phyloP scores from a whole-genome alignment of 2,329 filamentous ascomycete genomes.

The Tolypocladium nubicola region DNA sequence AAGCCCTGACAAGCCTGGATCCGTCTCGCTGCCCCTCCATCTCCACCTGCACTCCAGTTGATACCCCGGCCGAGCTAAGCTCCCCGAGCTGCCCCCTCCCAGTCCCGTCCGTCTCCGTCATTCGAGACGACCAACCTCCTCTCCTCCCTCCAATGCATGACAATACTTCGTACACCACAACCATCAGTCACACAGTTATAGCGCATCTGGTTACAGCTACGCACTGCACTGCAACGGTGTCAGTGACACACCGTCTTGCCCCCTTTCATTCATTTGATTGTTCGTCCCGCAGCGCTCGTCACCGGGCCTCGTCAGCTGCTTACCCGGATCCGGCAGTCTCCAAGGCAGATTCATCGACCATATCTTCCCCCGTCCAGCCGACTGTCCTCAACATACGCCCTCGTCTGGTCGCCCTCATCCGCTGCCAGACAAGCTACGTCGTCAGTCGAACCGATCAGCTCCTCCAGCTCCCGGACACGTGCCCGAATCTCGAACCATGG shows the following conservation, averaged over 20 bases:
- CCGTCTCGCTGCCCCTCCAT: not conserved
- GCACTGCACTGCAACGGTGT: constrained; percentile 1
- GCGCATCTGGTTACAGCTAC: not conserved
- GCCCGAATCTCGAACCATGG: constrained; percentile 31
- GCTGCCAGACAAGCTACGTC: constrained; percentile 15
- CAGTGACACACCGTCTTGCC: not conserved
- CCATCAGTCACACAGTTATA: not conserved
- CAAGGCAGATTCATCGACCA: constrained; percentile 12
- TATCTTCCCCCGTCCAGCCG: constrained; percentile 11
- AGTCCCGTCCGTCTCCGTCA: not conserved
- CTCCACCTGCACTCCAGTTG: not conserved
- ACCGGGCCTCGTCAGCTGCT: constrained; percentile 11
- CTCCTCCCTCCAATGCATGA: not conserved
- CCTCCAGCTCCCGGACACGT: constrained; percentile 20
- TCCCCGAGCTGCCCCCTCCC: not conserved
- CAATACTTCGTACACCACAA: not conserved
- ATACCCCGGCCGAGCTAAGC: not conserved
- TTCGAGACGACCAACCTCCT: not conserved
- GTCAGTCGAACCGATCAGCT: constrained; percentile 25
- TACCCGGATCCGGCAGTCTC: constrained; percentile 8
- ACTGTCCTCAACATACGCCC: constrained; percentile 13
- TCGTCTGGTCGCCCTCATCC: constrained; percentile 9
- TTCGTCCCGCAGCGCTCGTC: not conserved
- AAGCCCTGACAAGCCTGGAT: not conserved
- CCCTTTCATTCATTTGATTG: not conserved